Conservation (phyloP, 805 yeast genomes). For the Hanseniaspora vineae region DNA sequence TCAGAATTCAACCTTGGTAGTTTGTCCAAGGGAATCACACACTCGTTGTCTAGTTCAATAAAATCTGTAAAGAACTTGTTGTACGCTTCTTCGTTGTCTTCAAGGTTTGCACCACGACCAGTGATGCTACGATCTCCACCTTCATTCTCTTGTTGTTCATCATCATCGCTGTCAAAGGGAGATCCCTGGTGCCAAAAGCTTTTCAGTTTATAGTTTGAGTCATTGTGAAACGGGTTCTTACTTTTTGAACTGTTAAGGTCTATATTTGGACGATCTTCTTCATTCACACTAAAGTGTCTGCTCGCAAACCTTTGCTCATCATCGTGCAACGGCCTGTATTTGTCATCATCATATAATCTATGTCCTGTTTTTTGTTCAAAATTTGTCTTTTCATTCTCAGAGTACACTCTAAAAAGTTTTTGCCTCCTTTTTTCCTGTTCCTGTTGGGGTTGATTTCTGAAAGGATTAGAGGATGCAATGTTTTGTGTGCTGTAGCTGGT, state of each 20-base stretch:
- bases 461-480: no score
- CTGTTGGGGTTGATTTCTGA: background rate
- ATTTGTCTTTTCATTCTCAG: slow-evolving; percentile 52
- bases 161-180: background rate
- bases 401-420: slow-evolving; percentile 32
- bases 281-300: slow-evolving; percentile 3
- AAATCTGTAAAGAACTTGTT: slow-evolving; percentile 1
- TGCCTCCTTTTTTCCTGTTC: background rate
- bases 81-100: slow-evolving; percentile 1
- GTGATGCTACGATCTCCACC: slow-evolving; percentile 2
- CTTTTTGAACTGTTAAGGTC: no score
- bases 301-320: background rate
- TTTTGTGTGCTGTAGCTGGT: no score
- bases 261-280: background rate
- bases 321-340: slow-evolving; percentile 30
- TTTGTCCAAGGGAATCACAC: slow-evolving; percentile 5
- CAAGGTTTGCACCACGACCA: background rate
- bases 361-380: slow-evolving; percentile 44
- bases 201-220: no score
- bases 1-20: background rate
- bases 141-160: background rate
- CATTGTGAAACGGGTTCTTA: no score
- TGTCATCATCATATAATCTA: slow-evolving; percentile 39
- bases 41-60: slow-evolving; percentile 4
- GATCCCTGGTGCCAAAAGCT: no score